Evolutionary conservation across 768 basidiomycete species (phyloP).

Genomic region (Leccinum variicolor): DNA sequence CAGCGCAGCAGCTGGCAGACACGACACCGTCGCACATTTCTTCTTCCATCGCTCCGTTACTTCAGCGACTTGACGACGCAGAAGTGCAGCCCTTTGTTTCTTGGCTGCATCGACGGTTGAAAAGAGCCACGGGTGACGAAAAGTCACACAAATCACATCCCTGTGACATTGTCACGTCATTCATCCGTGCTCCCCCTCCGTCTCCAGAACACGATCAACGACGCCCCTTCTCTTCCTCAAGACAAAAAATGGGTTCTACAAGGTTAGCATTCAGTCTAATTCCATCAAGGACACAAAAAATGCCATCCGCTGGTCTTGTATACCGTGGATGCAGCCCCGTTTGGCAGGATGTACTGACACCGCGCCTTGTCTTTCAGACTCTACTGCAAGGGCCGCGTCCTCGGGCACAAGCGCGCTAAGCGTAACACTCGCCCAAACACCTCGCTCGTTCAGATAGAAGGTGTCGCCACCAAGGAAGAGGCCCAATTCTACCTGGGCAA

Average conservation of each 20-base stretch:
- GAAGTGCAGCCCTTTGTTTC: slow-evolving; percentile 41
- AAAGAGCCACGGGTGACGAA: slow-evolving; percentile 6
- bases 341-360: slow-evolving; percentile 13
- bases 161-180: slow-evolving; percentile 31
- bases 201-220: slow-evolving; percentile 24
- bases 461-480: slow-evolving; percentile 89
- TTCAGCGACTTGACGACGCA: slow-evolving; percentile 37
- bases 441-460: slow-evolving; percentile 95
- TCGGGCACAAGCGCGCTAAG: slow-evolving; percentile 98
- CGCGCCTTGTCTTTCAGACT: slow-evolving; percentile 51
- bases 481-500: slow-evolving; percentile 99
- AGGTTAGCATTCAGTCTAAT: slow-evolving; percentile 49
- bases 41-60: slow-evolving; percentile 68
- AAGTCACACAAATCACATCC: slow-evolving; percentile 17
- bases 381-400: slow-evolving; percentile 93
- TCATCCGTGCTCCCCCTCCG: slow-evolving; percentile 5
- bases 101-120: slow-evolving; percentile 42
- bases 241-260: slow-evolving; percentile 72
- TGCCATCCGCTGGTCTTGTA: background rate
- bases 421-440: slow-evolving; percentile 96
- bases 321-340: slow-evolving; percentile 15
- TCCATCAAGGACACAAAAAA: background rate
- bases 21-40: slow-evolving; percentile 19
- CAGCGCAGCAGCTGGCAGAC: slow-evolving; percentile 9
- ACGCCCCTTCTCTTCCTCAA: slow-evolving; percentile 25